Conservation (phyloP, 371 early-diverging fungal species). For the Mucor circinelloides region DNA sequence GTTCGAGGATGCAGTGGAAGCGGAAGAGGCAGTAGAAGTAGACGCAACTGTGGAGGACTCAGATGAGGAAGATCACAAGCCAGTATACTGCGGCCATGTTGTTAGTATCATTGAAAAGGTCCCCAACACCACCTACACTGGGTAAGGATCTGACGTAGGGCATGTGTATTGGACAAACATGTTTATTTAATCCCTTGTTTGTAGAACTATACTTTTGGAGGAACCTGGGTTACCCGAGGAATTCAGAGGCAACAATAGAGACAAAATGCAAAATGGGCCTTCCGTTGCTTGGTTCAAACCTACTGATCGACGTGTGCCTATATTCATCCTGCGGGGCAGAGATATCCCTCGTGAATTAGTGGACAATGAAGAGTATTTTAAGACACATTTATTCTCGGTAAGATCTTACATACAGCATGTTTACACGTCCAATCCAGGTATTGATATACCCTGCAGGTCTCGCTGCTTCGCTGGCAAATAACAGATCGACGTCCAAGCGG, state of each 20-base stretch:
- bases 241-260: neutral
- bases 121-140: conserved; percentile 51
- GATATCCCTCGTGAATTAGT: conserved; percentile 61
- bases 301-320: conserved; percentile 70
- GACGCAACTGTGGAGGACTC: conserved; percentile 7
- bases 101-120: conserved; percentile 57
- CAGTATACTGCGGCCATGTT: conserved; percentile 60
- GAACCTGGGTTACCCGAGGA: neutral
- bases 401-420: neutral
- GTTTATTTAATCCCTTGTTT: neutral
- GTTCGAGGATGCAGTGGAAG: conserved; percentile 4
- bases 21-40: conserved; percentile 9
- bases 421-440: neutral
- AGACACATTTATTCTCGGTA: conserved; percentile 42
- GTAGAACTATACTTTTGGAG: neutral
- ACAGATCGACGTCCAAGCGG: conserved; percentile 64
- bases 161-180: neutral
- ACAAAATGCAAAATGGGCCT: neutral
- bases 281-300: conserved; percentile 75
- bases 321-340: conserved; percentile 62
- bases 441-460: conserved; percentile 22
- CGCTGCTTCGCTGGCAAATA: conserved; percentile 65
- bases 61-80: conserved; percentile 40
- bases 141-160: conserved; percentile 18
- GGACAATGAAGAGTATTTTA: conserved; percentile 50